phyloP scores from a whole-genome alignment of 176 grass and related monocot genomes.

The Urochloa ruziziensis region DNA sequence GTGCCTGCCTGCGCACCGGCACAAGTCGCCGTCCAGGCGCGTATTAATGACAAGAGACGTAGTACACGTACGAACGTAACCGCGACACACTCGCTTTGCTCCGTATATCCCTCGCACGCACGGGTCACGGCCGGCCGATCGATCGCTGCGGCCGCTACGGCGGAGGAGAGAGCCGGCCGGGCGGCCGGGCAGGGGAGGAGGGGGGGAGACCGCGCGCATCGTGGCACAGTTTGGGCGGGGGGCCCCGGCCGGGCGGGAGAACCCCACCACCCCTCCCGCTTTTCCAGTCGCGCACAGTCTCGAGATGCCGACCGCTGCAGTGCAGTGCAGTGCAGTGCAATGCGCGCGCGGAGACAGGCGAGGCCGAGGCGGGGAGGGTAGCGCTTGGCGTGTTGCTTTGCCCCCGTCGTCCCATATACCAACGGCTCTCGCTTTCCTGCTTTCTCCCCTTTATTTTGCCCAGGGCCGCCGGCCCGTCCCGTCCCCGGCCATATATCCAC shows the following conservation, averaged over 20 bases:
- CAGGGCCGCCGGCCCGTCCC: background rate
- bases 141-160: background rate
- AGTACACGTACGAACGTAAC: background rate
- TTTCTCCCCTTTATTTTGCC: background rate
- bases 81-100: background rate
- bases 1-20: background rate
- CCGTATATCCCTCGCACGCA: background rate
- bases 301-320: conserved; percentile 23
- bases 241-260: background rate
- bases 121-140: background rate
- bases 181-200: background rate
- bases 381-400: conserved; percentile 12
- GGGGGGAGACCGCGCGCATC: conserved; percentile 35
- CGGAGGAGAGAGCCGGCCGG: background rate
- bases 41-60: background rate
- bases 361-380: background rate
- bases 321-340: too few relatives aligned
- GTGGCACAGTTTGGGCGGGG: conserved; percentile 37
- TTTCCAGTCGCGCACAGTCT: conserved; percentile 33
- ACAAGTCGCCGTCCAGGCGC: background rate
- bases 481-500: background rate
- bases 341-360: conserved; percentile 1
- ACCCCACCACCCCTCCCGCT: conserved; percentile 40
- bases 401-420: background rate
- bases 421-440: conserved; percentile 6